Base-by-base conservation (phyloP, 2,329 filamentous ascomycete species). In the Drechslera avenae region DNA sequence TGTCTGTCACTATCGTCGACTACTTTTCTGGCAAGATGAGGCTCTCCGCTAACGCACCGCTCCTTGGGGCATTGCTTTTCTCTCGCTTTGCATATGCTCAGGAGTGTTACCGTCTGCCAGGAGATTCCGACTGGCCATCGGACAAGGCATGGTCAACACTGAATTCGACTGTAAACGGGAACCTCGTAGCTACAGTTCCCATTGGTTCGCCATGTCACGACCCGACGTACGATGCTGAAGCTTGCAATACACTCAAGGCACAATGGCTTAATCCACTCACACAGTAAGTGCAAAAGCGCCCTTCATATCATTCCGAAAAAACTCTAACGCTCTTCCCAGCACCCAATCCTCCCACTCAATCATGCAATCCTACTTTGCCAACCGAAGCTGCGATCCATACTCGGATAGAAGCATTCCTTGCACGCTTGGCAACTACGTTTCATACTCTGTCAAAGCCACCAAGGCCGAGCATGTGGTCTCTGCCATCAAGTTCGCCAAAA, bases 131-230 rank as follows among this genome's bases (percentile, higher is more conserved):
- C 54, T 76, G 75, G 75, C 73, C 57, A 13, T 56, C 63, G 3
- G n/a, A 52, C 1, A 49, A 60, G 5, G 52, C 54, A n/a, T 76
- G 74, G 73, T 48, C 57, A 3, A 44, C 57, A 6, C 57, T 77
- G 30, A 77, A 76, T 57, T 50, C 46, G 37, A 74, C 73, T 3
- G 68, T 76, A 4, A 64, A 60, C 19, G 75, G 75, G 35, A 68
- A 67, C 44, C 60, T 77, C 40, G 57, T 76, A 8, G 63, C 67
- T 3, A 76, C 74, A 13, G 67, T 75, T 4, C 75, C 74, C 13
- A 64, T 76, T 13, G 75, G 69, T 5, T 66, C 62, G 17, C 67
- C 69, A 5, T 76, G 73, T 52, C 73, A 76, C 46, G 69, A 54
- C 13, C 56, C 55, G 5, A 53, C 41, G 9, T 66, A 64, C 36